Percentiles rank a stretch among this genome's conserved stretches.
Evolutionary conservation across 2,329 filamentous ascomycete genomes (phyloP).

Genomic region (Colletotrichum tanaceti): DNA sequence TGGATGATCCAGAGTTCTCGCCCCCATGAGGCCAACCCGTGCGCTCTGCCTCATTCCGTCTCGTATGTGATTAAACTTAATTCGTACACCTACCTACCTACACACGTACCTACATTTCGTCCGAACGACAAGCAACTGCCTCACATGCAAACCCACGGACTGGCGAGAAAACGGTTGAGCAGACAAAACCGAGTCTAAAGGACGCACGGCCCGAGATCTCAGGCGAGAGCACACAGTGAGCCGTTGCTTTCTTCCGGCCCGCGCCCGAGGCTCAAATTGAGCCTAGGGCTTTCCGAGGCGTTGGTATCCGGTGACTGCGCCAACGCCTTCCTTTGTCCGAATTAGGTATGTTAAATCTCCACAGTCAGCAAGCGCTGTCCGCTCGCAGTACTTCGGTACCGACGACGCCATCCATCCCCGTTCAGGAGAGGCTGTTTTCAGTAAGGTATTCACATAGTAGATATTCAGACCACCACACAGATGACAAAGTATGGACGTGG

Average conservation of each 20-base stretch:
- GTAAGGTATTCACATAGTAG: neutral
- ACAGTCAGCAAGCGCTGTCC: too few relatives aligned
- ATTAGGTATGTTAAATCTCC: neutral
- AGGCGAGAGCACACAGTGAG: neutral
- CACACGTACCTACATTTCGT: slow-evolving; percentile 9
- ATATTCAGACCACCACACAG: neutral
- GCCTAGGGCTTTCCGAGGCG: neutral
- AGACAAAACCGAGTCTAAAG: neutral
- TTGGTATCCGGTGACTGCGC: slow-evolving; percentile 10
- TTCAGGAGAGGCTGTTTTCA: neutral
- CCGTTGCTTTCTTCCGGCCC: slow-evolving; percentile 7
- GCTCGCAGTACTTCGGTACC: too few relatives aligned
- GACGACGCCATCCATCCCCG: neutral
- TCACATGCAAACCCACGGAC: slow-evolving; percentile 7
- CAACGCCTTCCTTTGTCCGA: neutral
- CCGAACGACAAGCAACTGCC: slow-evolving; percentile 2
- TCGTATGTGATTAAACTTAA: neutral
- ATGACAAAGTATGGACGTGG: neutral
- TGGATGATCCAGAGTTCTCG: slow-evolving; percentile 19
- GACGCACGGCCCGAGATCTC: neutral
- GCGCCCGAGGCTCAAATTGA: neutral
- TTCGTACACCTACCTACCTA: too few relatives aligned
- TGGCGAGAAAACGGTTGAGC: slow-evolving; percentile 5
- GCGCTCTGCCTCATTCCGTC: slow-evolving; percentile 19
- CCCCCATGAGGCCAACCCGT: slow-evolving; percentile 1